Conservation (phyloP, 805 yeast genomes). For the Saccharomycopsis malanga region DNA sequence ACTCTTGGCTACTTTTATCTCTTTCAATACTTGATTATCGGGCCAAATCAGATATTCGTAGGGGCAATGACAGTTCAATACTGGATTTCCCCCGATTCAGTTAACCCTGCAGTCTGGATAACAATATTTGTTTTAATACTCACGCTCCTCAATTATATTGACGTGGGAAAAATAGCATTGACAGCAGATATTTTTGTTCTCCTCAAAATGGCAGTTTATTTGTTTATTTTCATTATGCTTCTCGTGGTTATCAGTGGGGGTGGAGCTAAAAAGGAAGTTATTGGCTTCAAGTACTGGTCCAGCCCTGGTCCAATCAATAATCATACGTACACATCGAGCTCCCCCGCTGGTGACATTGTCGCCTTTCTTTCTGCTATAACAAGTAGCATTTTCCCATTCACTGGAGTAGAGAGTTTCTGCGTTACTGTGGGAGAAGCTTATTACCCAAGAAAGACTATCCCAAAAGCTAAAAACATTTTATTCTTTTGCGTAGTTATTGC, state of each 20-base stretch:
- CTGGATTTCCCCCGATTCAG: conserved; percentile 38
- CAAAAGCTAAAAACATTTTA: conserved; percentile 46
- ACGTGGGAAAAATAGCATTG: conserved; percentile 42
- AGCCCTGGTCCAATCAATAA: conserved; percentile 35
- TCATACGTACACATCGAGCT: conserved; percentile 26
- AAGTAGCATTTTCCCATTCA: conserved; percentile 44
- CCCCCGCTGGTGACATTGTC: conserved; percentile 39
- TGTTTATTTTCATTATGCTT: conserved; percentile 34
- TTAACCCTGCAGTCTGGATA: conserved; percentile 44
- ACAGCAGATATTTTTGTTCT: conserved; percentile 33
- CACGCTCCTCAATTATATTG: conserved; percentile 43
- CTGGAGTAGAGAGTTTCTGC: conserved; percentile 46
- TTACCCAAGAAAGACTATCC: conserved; percentile 43
- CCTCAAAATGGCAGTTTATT: conserved; percentile 33
- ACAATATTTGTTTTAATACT: conserved; percentile 43
- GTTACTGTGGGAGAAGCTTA: conserved; percentile 42
- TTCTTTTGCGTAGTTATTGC: conserved; percentile 48
- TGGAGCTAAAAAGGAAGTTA: conserved; percentile 28
- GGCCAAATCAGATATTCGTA: conserved; percentile 47
- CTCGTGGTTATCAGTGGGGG: conserved; percentile 38
- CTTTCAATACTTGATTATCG: conserved; percentile 44
- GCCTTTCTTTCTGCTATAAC: conserved; percentile 48
- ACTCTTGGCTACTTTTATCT: conserved; percentile 55
- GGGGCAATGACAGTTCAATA: conserved; percentile 47
- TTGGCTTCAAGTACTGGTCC: conserved; percentile 39